Evolutionary conservation across 768 basidiomycete genomes (phyloP).

Genomic region (Mycena haematopus): DNA sequence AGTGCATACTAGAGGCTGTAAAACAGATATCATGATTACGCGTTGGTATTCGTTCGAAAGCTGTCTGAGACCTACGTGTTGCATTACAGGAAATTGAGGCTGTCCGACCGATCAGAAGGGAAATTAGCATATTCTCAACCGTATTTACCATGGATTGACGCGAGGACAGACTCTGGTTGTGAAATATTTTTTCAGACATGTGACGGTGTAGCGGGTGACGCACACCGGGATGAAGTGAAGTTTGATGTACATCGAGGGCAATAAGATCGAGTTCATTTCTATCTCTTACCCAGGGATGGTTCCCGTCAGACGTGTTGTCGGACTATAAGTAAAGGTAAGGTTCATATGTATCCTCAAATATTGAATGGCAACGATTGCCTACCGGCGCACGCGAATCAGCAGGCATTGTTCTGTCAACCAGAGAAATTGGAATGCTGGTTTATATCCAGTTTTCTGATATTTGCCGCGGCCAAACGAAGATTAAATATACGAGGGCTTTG

Average conservation of each 20-base stretch:
- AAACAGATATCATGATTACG: background rate
- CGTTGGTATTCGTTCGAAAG: background rate
- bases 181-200: no score
- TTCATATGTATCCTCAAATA: background rate
- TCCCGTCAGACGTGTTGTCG: background rate
- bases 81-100: background rate
- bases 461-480: background rate
- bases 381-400: background rate
- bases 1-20: slow-evolving; percentile 7
- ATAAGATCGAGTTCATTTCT: no score
- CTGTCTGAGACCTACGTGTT: background rate
- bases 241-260: no score
- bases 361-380: background rate
- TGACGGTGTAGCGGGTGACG: no score
- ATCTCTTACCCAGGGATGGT: no score
- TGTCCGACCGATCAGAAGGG: background rate
- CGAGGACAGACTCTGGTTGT: no score
- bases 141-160: no score
- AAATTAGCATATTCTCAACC: no score
- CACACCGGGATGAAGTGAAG: no score
- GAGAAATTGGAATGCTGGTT: background rate
- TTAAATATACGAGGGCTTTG: background rate
- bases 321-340: background rate
- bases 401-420: background rate
- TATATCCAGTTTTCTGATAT: background rate